Evolutionary conservation across 2,329 filamentous ascomycete species (phyloP).

Genomic region (Hymenoscyphus scutula): DNA sequence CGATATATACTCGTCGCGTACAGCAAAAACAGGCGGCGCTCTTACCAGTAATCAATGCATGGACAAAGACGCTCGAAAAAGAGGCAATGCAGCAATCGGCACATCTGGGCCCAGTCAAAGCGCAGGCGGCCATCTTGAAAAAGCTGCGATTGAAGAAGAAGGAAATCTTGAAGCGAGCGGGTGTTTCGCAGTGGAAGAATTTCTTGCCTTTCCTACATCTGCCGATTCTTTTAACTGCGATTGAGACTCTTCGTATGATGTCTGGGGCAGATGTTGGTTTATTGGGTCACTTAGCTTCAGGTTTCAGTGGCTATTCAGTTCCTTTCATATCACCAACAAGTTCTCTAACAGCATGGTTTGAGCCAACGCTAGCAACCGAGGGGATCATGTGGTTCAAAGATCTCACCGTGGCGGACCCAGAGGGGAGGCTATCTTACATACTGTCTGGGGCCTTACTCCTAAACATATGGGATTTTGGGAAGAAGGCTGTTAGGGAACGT

Average conservation of each 20-base stretch:
- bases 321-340: neutral
- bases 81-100: slow-evolving; percentile 30
- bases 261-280: slow-evolving; percentile 43
- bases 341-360: slow-evolving; percentile 14
- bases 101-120: slow-evolving; percentile 25
- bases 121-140: slow-evolving; percentile 20
- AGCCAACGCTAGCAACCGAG: slow-evolving; percentile 47
- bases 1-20: slow-evolving; percentile 42
- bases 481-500: slow-evolving; percentile 14
- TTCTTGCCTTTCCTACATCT: slow-evolving; percentile 40
- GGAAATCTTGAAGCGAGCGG: slow-evolving; percentile 38
- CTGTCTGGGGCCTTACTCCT: slow-evolving; percentile 48
- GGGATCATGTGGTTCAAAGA: slow-evolving; percentile 61
- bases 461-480: slow-evolving; percentile 39
- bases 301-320: slow-evolving; percentile 7
- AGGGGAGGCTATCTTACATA: slow-evolving; percentile 46
- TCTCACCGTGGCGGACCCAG: slow-evolving; percentile 52
- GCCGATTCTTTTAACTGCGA: slow-evolving; percentile 45
- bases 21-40: slow-evolving; percentile 43
- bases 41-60: slow-evolving; percentile 42
- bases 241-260: slow-evolving; percentile 48
- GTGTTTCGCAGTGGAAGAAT: slow-evolving; percentile 37
- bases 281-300: slow-evolving; percentile 37
- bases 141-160: slow-evolving; percentile 29
- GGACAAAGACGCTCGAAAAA: slow-evolving; percentile 33